These are phyloP conservation scores for Trichoderma polysporum DNA, from an alignment of 2,329 filamentous ascomycete species.

Conservation along the genomic window DNA sequence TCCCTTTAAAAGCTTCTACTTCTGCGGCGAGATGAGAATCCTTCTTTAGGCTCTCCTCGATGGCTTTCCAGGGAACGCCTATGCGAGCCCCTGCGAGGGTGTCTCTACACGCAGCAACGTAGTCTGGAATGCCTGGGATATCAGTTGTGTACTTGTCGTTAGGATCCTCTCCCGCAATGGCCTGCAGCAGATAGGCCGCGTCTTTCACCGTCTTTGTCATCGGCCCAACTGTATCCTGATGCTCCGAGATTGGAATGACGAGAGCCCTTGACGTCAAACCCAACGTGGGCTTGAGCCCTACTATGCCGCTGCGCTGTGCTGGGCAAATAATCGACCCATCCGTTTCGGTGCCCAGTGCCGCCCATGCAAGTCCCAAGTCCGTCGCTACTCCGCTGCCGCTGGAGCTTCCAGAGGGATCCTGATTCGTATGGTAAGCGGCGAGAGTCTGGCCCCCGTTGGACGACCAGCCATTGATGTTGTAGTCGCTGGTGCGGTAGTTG, in stretches of 20 bases:
- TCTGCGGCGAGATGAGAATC: slow-evolving; percentile 22
- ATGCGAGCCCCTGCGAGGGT: slow-evolving; percentile 58
- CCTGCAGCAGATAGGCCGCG: slow-evolving; percentile 58
- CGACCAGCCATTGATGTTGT: slow-evolving; percentile 63
- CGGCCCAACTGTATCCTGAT: slow-evolving; percentile 63
- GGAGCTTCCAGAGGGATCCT: slow-evolving; percentile 62
- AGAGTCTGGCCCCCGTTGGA: slow-evolving; percentile 61
- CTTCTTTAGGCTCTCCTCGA: slow-evolving; percentile 36
- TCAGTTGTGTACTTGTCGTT: slow-evolving; percentile 59
- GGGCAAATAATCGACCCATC: slow-evolving; percentile 60
- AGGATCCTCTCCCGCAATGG: slow-evolving; percentile 60
- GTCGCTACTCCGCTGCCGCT: slow-evolving; percentile 60
- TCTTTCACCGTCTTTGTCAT: slow-evolving; percentile 64
- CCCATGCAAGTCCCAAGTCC: slow-evolving; percentile 59
- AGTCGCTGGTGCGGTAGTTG: slow-evolving; percentile 54
- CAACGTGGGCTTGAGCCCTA: slow-evolving; percentile 67
- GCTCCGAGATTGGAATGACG: slow-evolving; percentile 63
- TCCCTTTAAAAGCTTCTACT: slow-evolving; percentile 52
- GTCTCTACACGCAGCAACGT: slow-evolving; percentile 56
- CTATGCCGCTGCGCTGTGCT: slow-evolving; percentile 53
- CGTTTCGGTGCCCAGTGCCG: slow-evolving; percentile 57
- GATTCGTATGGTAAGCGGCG: slow-evolving; percentile 58
- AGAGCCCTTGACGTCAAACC: slow-evolving; percentile 61
- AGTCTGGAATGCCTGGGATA: slow-evolving; percentile 52
- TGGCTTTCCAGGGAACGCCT: slow-evolving; percentile 61